phyloP scores from a whole-genome alignment of 371 early-diverging fungal species.

The Circinella minor region DNA sequence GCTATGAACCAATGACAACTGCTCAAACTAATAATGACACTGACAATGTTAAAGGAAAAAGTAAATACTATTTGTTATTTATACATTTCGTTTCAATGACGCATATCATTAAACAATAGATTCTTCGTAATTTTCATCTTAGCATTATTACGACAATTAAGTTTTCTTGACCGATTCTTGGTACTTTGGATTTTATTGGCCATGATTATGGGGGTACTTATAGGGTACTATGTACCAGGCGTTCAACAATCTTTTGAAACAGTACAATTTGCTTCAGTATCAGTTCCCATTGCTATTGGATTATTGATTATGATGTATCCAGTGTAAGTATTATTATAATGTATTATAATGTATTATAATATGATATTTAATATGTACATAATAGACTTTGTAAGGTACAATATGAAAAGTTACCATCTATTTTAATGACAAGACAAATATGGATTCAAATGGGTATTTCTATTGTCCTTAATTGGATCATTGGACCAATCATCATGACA shows the following conservation, averaged over 20 bases:
- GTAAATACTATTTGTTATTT: background rate
- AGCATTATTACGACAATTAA: constrained; percentile 35
- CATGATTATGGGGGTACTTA: constrained; percentile 73
- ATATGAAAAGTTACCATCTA: constrained; percentile 55
- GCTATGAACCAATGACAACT: background rate
- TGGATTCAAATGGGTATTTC: constrained; percentile 60
- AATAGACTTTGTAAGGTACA: constrained; percentile 61
- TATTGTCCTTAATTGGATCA: constrained; percentile 67
- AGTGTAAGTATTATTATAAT: constrained; percentile 28
- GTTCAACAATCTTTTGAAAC: constrained; percentile 58
- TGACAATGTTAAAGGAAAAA: background rate
- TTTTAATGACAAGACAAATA: constrained; percentile 42
- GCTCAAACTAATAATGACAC: background rate
- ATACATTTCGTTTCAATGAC: background rate
- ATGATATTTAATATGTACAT: too few relatives aligned
- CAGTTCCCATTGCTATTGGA: constrained; percentile 71
- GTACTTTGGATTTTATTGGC: constrained; percentile 60
- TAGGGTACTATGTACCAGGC: constrained; percentile 68
- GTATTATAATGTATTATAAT: too few relatives aligned
- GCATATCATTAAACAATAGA: background rate
- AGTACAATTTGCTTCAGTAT: constrained; percentile 67
- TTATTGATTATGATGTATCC: constrained; percentile 79
- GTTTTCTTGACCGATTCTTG: constrained; percentile 58
- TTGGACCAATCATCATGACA: constrained; percentile 75
- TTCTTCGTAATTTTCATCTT: background rate